Conservation (phyloP, 2,329 filamentous ascomycete genomes). For the Rhytidhysteron rufulum region DNA sequence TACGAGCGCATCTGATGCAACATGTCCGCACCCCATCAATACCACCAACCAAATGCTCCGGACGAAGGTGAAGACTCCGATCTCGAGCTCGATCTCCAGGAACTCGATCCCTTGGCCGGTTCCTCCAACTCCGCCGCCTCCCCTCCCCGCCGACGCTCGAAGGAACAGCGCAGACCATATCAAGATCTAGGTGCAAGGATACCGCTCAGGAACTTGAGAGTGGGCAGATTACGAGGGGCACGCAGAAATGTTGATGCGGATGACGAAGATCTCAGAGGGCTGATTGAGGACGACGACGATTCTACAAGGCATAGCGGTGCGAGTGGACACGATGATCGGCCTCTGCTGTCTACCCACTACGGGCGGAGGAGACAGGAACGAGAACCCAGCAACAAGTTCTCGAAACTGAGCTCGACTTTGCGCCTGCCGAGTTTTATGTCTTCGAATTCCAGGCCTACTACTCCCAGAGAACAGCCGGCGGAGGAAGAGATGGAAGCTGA, state of each 20-base stretch:
- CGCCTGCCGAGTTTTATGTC: conserved; percentile 65
- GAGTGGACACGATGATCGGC: conserved; percentile 65
- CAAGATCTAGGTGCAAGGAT: conserved; percentile 54
- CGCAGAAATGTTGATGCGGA: conserved; percentile 46
- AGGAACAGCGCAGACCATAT: conserved; percentile 27
- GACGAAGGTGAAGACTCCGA: conserved; percentile 67
- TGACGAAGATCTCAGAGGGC: conserved; percentile 61
- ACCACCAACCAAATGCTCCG: conserved; percentile 56
- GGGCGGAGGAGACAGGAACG: conserved; percentile 21
- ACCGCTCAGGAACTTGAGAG: conserved; percentile 62
- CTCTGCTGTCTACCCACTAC: conserved; percentile 56
- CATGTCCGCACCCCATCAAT: conserved; percentile 46
- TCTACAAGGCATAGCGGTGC: conserved; percentile 52
- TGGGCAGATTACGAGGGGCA: conserved; percentile 43
- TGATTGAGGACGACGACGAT: conserved; percentile 62
- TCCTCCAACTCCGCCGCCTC: conserved; percentile 18
- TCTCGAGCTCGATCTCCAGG: conserved; percentile 71
- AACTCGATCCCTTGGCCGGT: conserved; percentile 63
- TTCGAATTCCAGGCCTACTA: conserved; percentile 13
- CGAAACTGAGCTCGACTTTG: conserved; percentile 50
- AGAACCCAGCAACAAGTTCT: conserved; percentile 34
- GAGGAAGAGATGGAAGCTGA: conserved; percentile 40
- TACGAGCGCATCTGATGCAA: conserved; percentile 27
- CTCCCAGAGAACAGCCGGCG: conserved; percentile 21
- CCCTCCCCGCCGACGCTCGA: conserved; percentile 24